Conservation (phyloP, 75 land plant genomes). For the Selaginella moellendorffii region DNA sequence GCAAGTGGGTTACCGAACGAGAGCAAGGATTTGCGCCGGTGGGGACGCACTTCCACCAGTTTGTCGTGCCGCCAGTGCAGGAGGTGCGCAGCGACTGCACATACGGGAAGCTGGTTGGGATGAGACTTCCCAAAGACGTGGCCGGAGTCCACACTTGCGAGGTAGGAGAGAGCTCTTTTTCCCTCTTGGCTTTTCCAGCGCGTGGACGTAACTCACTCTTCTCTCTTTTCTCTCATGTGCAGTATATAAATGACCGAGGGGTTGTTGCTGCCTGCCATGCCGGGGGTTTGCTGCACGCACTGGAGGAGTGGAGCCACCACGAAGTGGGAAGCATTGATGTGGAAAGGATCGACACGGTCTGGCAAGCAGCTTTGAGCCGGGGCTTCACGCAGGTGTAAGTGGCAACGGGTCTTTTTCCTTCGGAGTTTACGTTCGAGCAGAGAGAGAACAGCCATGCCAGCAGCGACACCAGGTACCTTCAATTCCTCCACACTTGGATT, state of each 20-base stretch:
- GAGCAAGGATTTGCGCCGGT: constrained; percentile 28
- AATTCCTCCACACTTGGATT: too few species aligned
- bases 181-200: neutral
- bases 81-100: constrained; percentile 36
- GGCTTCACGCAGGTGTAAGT: constrained; percentile 34
- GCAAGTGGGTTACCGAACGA: constrained; percentile 20
- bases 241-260: constrained; percentile 65
- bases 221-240: neutral
- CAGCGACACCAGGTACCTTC: too few species aligned
- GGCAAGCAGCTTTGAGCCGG: constrained; percentile 59
- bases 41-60: constrained; percentile 36
- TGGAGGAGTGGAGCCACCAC: constrained; percentile 69
- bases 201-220: neutral
- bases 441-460: too few species aligned
- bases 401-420: too few species aligned
- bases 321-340: constrained; percentile 79
- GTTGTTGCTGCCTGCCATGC: constrained; percentile 96
- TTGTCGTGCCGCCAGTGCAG: constrained; percentile 23
- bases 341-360: constrained; percentile 49
- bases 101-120: constrained; percentile 39
- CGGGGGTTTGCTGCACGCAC: constrained; percentile 59
- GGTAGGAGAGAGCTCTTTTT: constrained; percentile 25
- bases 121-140: constrained; percentile 39
- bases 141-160: constrained; percentile 62
- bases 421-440: too few species aligned